These are phyloP conservation scores for Citropsis articulata DNA, from an alignment of 345 rosid genomes.

Conservation along the genomic window DNA sequence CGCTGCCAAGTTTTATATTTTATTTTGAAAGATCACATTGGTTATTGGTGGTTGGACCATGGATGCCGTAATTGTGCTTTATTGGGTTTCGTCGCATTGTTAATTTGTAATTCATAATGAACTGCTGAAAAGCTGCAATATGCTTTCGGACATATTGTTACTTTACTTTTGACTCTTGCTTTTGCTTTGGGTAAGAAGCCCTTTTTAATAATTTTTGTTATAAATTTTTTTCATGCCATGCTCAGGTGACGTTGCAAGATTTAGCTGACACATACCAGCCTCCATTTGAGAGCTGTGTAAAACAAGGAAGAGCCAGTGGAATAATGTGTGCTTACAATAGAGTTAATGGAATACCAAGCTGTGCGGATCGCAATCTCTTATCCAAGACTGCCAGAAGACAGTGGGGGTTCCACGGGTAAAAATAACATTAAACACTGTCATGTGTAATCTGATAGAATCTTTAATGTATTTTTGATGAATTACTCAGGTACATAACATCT, in stretches of 20 bases:
- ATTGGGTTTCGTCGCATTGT: not conserved
- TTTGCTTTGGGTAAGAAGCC: not conserved
- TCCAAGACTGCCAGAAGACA: constrained; percentile 52
- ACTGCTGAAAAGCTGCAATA: not conserved
- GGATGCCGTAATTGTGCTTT: not conserved
- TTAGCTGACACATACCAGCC: constrained; percentile 86
- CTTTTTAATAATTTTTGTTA: not conserved
- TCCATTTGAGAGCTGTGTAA: constrained; percentile 66
- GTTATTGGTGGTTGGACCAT: not conserved
- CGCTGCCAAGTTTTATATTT: not conserved
- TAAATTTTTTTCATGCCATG: not conserved
- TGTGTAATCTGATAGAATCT: not conserved
- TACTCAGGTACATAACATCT: constrained; percentile 69
- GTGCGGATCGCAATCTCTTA: constrained; percentile 67
- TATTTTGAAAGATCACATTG: not conserved
- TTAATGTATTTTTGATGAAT: not conserved
- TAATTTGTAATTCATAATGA: not conserved
- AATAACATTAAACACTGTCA: not conserved
- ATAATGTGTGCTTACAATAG: constrained; percentile 86
- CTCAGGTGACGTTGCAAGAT: constrained; percentile 71
- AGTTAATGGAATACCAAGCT: constrained; percentile 73
- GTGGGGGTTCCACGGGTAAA: constrained; percentile 80
- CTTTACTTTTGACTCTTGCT: not conserved
- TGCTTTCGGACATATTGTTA: not conserved
- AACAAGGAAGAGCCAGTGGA: constrained; percentile 72